These are phyloP conservation scores for Chalara sp. DNA, from an alignment of 2,329 filamentous ascomycete genomes.

Conservation along the genomic window DNA sequence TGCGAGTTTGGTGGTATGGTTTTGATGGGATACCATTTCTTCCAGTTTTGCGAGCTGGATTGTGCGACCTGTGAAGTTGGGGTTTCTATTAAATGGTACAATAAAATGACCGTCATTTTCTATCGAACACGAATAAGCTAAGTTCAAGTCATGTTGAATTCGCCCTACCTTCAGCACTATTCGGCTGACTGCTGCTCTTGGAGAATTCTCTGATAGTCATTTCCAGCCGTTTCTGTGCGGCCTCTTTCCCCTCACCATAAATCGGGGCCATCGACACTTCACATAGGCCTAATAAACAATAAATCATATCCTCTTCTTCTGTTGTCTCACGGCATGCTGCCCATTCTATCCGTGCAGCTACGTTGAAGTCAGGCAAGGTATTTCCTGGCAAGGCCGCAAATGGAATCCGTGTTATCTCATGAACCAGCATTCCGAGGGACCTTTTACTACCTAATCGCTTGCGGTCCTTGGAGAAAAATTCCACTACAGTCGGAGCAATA, in stretches of 20 bases:
- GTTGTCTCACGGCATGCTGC: slow-evolving; percentile 29
- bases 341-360: slow-evolving; percentile 30
- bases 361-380: slow-evolving; percentile 3
- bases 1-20: slow-evolving; percentile 24
- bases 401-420: slow-evolving; percentile 10
- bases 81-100: slow-evolving; percentile 12
- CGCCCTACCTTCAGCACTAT: slow-evolving; percentile 20
- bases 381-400: slow-evolving; percentile 3
- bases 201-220: slow-evolving; percentile 6
- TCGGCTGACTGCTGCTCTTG: slow-evolving; percentile 16
- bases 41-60: slow-evolving; percentile 24
- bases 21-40: slow-evolving; percentile 23
- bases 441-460: slow-evolving; percentile 6
- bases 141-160: background rate
- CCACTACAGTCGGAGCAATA: slow-evolving; percentile 6
- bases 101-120: slow-evolving; percentile 4
- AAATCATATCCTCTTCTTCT: slow-evolving; percentile 33
- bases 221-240: slow-evolving; percentile 22
- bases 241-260: slow-evolving; percentile 30
- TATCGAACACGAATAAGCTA: slow-evolving; percentile 6
- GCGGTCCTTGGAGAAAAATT: slow-evolving; percentile 7
- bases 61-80: background rate
- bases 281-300: slow-evolving; percentile 37
- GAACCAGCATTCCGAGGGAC: slow-evolving; percentile 3
- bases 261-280: slow-evolving; percentile 35